Evolutionary conservation across 2,329 filamentous ascomycete genomes (phyloP), one percentile per base, ranked within the genome.

Genomic region (Fusarium sp.): DNA sequence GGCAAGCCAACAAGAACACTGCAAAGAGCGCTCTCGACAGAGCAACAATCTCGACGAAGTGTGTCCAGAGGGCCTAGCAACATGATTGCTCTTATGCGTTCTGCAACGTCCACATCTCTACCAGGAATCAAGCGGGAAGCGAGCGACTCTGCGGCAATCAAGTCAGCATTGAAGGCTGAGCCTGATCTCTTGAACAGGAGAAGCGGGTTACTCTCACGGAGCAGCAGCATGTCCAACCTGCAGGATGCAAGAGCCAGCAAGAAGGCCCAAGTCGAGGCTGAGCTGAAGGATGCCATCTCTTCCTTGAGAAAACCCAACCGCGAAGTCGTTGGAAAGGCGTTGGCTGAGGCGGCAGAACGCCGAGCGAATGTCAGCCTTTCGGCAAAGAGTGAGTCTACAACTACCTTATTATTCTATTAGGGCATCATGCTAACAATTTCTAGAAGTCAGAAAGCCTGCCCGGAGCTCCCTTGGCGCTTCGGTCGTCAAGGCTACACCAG

Each of bases 281-380:
- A 95, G 78, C 82, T 96, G 36, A 90, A 91, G 74, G 90, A 94
- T 68, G 94, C 94, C 10, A 95, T 97, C 59, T 89, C 89, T 7
- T 89, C 91, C 11, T 81, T 96, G 47, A 92, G 93, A 80, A 94
- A 92, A 81, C 94, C 94, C 1, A 95, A 96, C 77, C 89, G 94
- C 54, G 88, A 90, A 25, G 86, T 93, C 45, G 92, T 92, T 14
- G 91, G 91, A 35, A 91, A 91, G 76, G 88, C 90, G 40, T 86
- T 93, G 66, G 90, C 89, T 5, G 92, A 94, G 73, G 91, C 90
- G 29, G 88, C 90, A 6, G 92, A 95, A 79, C 88, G 88, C 75
- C 89, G 91, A 63, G 84, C 86, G 6, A 85, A 85, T 18, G 84
- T 85, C 5, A 84, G 85, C 52, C 79, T 87, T 58, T 85, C 85